phyloP scores from a whole-genome alignment of 1,139 yeast species.

The Meyerozyma carpophila region DNA sequence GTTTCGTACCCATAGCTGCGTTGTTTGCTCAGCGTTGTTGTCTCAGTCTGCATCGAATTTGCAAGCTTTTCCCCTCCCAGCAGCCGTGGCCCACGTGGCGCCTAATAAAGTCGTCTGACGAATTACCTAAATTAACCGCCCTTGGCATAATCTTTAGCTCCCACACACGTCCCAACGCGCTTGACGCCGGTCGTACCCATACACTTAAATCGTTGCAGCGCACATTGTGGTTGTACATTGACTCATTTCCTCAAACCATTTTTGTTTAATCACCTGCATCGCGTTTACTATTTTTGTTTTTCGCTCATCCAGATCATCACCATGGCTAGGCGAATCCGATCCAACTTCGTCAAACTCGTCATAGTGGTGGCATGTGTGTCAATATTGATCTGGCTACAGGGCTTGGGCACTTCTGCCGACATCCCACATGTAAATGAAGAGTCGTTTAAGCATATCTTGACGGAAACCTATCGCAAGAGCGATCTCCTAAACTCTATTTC shows the following conservation, averaged over 20 bases:
- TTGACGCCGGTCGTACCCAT: too few species aligned
- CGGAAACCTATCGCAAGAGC: not conserved
- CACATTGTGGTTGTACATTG: too few species aligned
- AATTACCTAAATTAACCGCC: too few species aligned
- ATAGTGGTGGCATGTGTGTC: not conserved
- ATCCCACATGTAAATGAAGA: not conserved
- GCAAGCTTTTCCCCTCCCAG: too few species aligned
- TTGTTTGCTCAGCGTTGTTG: too few species aligned
- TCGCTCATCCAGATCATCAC: not conserved
- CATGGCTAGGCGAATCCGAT: not conserved
- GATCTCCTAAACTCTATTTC: not conserved
- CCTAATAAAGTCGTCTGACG: too few species aligned
- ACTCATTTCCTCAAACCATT: slow-evolving; percentile 8
- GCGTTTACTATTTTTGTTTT: not conserved
- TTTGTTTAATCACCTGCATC: not conserved
- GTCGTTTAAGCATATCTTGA: not conserved
- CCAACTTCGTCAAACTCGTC: not conserved
- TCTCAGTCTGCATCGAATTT: too few species aligned
- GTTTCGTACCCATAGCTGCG: too few species aligned
- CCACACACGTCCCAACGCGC: too few species aligned
- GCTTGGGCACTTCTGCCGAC: not conserved
- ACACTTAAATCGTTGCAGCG: too few species aligned
- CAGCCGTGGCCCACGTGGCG: too few species aligned
- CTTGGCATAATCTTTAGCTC: too few species aligned
- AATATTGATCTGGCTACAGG: not conserved